These are phyloP conservation scores for Phyllosticta paracitricarpa DNA, from an alignment of 2,329 filamentous ascomycete genomes.

Conservation along the genomic window DNA sequence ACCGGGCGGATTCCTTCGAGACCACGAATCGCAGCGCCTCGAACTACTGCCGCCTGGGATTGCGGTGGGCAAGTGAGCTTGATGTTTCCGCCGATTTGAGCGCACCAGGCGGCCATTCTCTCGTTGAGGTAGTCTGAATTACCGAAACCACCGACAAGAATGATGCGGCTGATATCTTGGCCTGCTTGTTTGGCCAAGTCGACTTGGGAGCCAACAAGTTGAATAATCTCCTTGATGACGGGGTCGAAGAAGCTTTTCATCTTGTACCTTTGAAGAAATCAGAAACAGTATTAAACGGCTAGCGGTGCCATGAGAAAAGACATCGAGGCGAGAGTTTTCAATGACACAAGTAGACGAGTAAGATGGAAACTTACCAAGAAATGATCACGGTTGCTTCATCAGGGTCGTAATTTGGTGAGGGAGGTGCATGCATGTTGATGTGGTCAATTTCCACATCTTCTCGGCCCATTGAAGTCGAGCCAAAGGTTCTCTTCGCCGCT, in stretches of 20 bases:
- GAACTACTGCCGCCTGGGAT: background rate
- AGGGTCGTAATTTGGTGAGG: background rate
- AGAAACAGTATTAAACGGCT: background rate
- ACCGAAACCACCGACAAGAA: constrained; percentile 72
- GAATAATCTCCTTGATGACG: constrained; percentile 49
- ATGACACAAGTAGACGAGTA: no score
- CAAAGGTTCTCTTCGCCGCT: constrained; percentile 22
- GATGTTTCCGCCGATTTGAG: background rate
- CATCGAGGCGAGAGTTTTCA: no score
- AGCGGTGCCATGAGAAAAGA: background rate
- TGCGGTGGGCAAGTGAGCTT: background rate
- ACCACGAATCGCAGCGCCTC: background rate
- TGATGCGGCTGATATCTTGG: constrained; percentile 47
- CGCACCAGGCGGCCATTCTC: constrained; percentile 35
- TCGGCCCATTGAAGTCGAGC: background rate
- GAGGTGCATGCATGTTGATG: constrained; percentile 54
- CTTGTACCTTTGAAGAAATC: constrained; percentile 20
- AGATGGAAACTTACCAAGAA: background rate
- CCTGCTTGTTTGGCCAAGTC: constrained; percentile 28
- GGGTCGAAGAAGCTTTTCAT: constrained; percentile 68
- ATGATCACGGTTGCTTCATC: constrained; percentile 5
- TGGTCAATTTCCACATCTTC: constrained; percentile 61
- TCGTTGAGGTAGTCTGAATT: constrained; percentile 66
- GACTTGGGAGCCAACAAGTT: constrained; percentile 35
- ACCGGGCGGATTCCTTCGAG: background rate